phyloP scores from a whole-genome alignment of 1,284 basidiomycete species.

The Baeospora myosura region DNA sequence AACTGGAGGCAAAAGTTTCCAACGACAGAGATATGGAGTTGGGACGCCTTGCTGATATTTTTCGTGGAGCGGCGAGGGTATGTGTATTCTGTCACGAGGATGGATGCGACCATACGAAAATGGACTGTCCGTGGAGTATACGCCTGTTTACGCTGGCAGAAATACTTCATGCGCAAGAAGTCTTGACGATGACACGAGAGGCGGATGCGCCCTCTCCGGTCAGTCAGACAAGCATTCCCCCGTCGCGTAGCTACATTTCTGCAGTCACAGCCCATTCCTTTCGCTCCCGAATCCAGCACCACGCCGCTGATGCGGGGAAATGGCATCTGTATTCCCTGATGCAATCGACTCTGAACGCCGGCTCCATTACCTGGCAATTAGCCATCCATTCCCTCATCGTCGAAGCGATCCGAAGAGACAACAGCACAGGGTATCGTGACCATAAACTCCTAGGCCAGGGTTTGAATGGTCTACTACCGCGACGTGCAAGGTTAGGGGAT shows the following conservation, averaged over 20 bases:
- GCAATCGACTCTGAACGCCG: conserved; percentile 17
- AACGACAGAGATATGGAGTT: conserved; percentile 13
- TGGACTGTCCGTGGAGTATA: conserved; percentile 16
- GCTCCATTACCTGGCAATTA: conserved; percentile 17
- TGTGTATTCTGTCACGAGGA: conserved; percentile 17
- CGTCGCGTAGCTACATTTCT: too few species aligned
- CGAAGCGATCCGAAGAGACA: conserved; percentile 18
- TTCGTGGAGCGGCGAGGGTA: conserved; percentile 14
- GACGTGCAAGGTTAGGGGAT: conserved; percentile 16
- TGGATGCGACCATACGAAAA: conserved; percentile 17
- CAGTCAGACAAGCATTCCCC: too few species aligned
- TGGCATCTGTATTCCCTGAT: conserved; percentile 22
- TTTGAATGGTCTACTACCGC: conserved; percentile 20
- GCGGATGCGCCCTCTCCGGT: not conserved
- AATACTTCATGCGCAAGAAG: conserved; percentile 16
- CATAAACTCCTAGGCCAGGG: conserved; percentile 18
- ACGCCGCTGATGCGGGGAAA: conserved; percentile 12
- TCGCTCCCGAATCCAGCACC: conserved; percentile 12
- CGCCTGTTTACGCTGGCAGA: conserved; percentile 19
- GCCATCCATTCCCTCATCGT: conserved; percentile 21
- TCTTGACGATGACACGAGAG: conserved; percentile 12
- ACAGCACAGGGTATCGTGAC: conserved; percentile 10
- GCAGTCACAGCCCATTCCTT: conserved; percentile 12
- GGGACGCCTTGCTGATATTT: conserved; percentile 19
- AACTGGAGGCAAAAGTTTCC: conserved; percentile 6